phyloP scores from a whole-genome alignment of 139 green algal species.

The Volvox africanus region DNA sequence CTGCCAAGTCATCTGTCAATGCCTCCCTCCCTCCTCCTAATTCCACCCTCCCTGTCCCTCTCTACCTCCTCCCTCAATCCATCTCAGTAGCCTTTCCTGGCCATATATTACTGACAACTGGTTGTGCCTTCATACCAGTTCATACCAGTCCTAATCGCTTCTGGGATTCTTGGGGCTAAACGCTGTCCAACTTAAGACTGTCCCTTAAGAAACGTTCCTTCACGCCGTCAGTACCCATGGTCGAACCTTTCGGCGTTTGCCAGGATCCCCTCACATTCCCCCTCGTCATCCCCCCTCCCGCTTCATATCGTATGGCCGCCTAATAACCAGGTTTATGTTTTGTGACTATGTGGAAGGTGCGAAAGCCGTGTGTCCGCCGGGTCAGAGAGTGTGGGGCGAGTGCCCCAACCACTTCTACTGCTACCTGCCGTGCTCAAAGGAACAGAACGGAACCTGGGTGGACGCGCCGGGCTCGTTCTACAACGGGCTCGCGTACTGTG shows the following conservation, averaged over 20 bases:
- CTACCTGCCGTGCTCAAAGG: constrained; percentile 29
- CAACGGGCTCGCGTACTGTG: constrained; percentile 63
- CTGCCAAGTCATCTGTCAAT: neutral
- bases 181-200: too few species aligned
- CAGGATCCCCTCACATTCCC: too few species aligned
- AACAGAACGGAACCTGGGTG: constrained; percentile 1
- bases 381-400: constrained; percentile 15
- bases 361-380: constrained; percentile 20
- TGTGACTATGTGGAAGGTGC: constrained; percentile 45
- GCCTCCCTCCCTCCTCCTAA: constrained; percentile 2
- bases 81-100: too few species aligned
- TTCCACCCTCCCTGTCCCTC: neutral
- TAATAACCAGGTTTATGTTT: constrained; percentile 50
- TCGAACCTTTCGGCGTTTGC: too few species aligned
- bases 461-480: constrained; percentile 55
- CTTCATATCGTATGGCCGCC: too few species aligned
- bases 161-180: too few species aligned
- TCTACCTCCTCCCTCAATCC: too few species aligned
- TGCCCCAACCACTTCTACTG: constrained; percentile 46
- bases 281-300: neutral
- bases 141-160: too few species aligned
- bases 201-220: too few species aligned
- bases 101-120: too few species aligned
- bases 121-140: too few species aligned
- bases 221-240: too few species aligned